Base-by-base conservation (phyloP, 352 stramenopile species). In the Phytopythium delawarense region DNA sequence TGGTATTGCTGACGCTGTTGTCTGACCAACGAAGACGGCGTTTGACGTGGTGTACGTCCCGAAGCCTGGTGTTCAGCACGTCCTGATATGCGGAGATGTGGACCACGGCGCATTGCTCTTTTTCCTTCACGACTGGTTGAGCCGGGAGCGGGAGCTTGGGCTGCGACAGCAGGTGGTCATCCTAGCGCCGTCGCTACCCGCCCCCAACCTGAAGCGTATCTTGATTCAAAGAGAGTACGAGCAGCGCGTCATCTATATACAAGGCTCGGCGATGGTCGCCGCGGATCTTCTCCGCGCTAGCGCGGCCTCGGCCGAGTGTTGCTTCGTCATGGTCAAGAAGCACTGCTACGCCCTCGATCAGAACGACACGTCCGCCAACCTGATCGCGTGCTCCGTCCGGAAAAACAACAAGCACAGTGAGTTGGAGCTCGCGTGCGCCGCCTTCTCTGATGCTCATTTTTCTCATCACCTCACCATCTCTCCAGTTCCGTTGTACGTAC, bases 41-140 rank as follows among this genome's bases (percentile, higher is more conserved):
- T 91, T 92, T 53, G 81, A 92, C 53, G 90, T 89, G n/a, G 86
- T 86, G 37, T 92, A 92, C 63, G 63, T 66, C 1, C 75, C 76
- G 0, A 77, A 89, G 42, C 86, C 79, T 28, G 72, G 76, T 45
- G 75, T 86, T 2, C 75, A 91, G 59, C 87, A 96, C 50, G 72
- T 94, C 0, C 55, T 94, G 7, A 61, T 96, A n/a, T 90, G 80
- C 15, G 87, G 85, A 4, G 85, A 96, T 50, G 78, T 94, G 40
- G 71, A 90, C 21, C 81, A 89, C 40, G 71, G 78, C 18, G 74
- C 78, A 1, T 72, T 93, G 4, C 71, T 82, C 11, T 92, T 91
- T 58, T 96, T 96, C 59, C 67, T 96, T 13, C 75, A 89, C 61
- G 85, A 84, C 25, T 92, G 88, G 78, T 65, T 94, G 1, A 72